Conservation (phyloP, 768 basidiomycete species). For the Boletus patriciae region DNA sequence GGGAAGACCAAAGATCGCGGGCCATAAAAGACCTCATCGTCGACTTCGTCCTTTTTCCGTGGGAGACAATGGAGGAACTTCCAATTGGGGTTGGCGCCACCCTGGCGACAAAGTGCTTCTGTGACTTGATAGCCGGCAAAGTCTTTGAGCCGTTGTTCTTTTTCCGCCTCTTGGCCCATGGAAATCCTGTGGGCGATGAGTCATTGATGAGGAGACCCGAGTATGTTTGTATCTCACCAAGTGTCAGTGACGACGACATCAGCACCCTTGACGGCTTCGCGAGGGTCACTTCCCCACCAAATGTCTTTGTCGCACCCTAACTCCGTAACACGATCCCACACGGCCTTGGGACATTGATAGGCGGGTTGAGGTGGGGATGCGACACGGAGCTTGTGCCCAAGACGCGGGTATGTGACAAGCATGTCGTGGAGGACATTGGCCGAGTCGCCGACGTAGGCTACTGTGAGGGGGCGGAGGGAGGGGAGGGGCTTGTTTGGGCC, state of each 20-base stretch:
- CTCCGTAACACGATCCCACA: slow-evolving; percentile 80
- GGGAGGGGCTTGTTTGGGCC: slow-evolving; percentile 39
- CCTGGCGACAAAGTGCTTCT: slow-evolving; percentile 75
- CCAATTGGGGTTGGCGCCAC: slow-evolving; percentile 85
- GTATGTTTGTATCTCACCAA: slow-evolving; percentile 53
- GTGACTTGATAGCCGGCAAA: slow-evolving; percentile 96
- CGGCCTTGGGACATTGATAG: slow-evolving; percentile 68
- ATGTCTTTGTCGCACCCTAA: slow-evolving; percentile 72
- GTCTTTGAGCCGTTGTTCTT: slow-evolving; percentile 77
- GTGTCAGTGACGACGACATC: slow-evolving; percentile 98
- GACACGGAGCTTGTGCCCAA: slow-evolving; percentile 84
- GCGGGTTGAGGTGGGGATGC: slow-evolving; percentile 65
- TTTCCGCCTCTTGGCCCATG: slow-evolving; percentile 98
- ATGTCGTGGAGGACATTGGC: slow-evolving; percentile 97
- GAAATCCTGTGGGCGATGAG: slow-evolving; percentile 68
- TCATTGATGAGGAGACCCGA: background rate
- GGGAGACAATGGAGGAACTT: slow-evolving; percentile 97
- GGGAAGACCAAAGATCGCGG: slow-evolving; percentile 89
- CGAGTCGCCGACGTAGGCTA: slow-evolving; percentile 93
- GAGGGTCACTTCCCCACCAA: slow-evolving; percentile 74
- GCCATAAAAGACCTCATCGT: slow-evolving; percentile 97
- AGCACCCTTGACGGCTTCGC: slow-evolving; percentile 84
- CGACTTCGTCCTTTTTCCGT: slow-evolving; percentile 88
- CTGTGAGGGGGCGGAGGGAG: slow-evolving; percentile 72
- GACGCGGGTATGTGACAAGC: slow-evolving; percentile 90